These are phyloP conservation scores for Balakata baccata DNA, from an alignment of 345 rosid species.

Conservation along the genomic window DNA sequence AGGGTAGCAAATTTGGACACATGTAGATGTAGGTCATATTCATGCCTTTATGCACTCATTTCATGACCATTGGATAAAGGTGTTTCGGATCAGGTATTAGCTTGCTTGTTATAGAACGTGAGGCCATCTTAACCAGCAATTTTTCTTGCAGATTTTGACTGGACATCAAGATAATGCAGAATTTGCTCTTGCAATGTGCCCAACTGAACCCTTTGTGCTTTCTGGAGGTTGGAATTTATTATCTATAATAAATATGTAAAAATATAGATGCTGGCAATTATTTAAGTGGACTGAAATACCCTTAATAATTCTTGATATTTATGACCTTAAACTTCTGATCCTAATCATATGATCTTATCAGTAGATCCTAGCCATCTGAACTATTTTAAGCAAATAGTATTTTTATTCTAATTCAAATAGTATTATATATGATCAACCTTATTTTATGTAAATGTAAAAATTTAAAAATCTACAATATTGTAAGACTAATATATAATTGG, in stretches of 20 bases:
- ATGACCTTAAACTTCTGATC: too few species aligned
- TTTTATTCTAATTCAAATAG: background rate
- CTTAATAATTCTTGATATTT: too few species aligned
- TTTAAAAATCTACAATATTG: background rate
- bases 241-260: too few species aligned
- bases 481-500: background rate
- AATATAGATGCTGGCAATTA: too few species aligned
- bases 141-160: conserved; percentile 70
- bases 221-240: conserved; percentile 77
- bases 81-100: background rate
- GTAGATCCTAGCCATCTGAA: too few species aligned
- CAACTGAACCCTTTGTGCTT: conserved; percentile 92
- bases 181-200: conserved; percentile 99
- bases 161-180: conserved; percentile 99
- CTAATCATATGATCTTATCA: too few species aligned
- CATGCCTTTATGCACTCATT: background rate
- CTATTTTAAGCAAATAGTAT: too few species aligned
- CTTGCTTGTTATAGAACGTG: background rate
- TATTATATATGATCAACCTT: background rate
- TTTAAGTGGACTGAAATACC: too few species aligned
- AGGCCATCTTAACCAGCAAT: conserved; percentile 7
- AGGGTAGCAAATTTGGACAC: background rate
- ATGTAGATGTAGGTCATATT: background rate
- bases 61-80: background rate
- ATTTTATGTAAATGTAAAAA: background rate